Evolutionary conservation across 371 early-diverging fungal genomes (phyloP).

Genomic region (Mucor saturninus): DNA sequence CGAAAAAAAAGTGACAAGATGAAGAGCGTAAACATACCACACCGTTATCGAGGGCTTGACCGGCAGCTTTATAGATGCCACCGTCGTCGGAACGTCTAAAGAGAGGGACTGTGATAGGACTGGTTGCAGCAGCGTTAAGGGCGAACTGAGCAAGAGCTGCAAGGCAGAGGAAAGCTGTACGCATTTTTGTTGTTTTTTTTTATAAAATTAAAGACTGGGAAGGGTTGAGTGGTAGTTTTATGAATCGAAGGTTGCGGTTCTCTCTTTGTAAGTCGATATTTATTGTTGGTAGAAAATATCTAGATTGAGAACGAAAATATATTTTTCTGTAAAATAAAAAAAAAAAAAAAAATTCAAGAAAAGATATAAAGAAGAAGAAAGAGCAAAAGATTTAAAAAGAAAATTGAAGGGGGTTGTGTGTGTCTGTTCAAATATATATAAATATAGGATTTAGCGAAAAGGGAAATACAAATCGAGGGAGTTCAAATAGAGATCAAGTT

Average conservation of each 20-base stretch:
- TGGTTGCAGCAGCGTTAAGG: slow-evolving; percentile 36
- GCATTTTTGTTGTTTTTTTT: slow-evolving; percentile 30
- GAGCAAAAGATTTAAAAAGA: slow-evolving; percentile 18
- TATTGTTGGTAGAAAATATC: slow-evolving; percentile 3
- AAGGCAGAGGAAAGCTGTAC: slow-evolving; percentile 45
- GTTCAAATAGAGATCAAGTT: slow-evolving; percentile 18
- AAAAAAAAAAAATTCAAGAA: slow-evolving; percentile 11
- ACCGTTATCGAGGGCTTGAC: slow-evolving; percentile 47
- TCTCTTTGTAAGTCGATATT: neutral
- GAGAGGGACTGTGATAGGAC: slow-evolving; percentile 47
- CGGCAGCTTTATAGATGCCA: slow-evolving; percentile 47
- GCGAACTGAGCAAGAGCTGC: slow-evolving; percentile 51
- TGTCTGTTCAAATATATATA: slow-evolving; percentile 15
- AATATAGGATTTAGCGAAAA: slow-evolving; percentile 23
- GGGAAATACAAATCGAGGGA: slow-evolving; percentile 26
- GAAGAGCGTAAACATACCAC: slow-evolving; percentile 31
- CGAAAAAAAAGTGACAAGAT: neutral
- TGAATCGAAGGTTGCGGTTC: neutral
- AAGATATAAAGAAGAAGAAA: slow-evolving; percentile 18
- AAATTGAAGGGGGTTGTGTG: slow-evolving; percentile 21
- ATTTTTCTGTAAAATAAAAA: neutral
- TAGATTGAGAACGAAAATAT: neutral
- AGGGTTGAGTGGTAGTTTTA: slow-evolving; percentile 1
- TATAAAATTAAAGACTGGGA: slow-evolving; percentile 26
- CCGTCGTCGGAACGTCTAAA: slow-evolving; percentile 39